Conservation (phyloP, 768 basidiomycete species). For the Xerocomellus amylosporus region DNA sequence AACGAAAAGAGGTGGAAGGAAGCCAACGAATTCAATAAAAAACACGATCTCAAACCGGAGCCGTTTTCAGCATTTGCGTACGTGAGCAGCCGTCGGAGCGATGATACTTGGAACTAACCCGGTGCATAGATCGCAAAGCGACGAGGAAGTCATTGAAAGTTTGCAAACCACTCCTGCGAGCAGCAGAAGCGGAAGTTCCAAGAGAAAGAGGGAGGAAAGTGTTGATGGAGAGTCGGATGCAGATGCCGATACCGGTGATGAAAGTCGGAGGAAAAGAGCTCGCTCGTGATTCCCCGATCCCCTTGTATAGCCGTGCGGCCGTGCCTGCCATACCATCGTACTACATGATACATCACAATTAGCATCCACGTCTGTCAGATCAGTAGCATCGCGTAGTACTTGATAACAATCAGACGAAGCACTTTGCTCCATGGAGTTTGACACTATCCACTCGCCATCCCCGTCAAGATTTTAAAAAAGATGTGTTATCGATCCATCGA, state of each 20-base stretch:
- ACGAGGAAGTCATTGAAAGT: conserved; percentile 26
- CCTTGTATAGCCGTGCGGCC: neutral
- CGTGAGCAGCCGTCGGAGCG: conserved; percentile 2
- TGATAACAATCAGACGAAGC: neutral
- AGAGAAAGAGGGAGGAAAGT: conserved; percentile 14
- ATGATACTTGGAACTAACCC: neutral
- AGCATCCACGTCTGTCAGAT: neutral
- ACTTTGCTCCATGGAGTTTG: neutral
- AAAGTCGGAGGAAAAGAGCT: conserved; percentile 12
- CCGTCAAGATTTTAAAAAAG: neutral
- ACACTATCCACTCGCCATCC: neutral
- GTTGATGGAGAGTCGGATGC: neutral
- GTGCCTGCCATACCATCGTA: neutral
- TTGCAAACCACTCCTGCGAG: conserved; percentile 24
- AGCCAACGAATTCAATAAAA: conserved; percentile 11
- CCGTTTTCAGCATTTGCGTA: conserved; percentile 26
- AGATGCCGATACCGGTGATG: neutral
- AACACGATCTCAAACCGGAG: conserved; percentile 8
- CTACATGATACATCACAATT: neutral
- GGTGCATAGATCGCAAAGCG: conserved; percentile 19
- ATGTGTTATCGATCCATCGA: conserved; percentile 2
- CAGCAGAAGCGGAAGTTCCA: conserved; percentile 15
- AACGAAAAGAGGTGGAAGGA: conserved; percentile 20
- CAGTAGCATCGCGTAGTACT: neutral
- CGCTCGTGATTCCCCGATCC: conserved; percentile 4